Evolutionary conservation across 345 rosid species (phyloP).

Genomic region (Euclidium syriacum): DNA sequence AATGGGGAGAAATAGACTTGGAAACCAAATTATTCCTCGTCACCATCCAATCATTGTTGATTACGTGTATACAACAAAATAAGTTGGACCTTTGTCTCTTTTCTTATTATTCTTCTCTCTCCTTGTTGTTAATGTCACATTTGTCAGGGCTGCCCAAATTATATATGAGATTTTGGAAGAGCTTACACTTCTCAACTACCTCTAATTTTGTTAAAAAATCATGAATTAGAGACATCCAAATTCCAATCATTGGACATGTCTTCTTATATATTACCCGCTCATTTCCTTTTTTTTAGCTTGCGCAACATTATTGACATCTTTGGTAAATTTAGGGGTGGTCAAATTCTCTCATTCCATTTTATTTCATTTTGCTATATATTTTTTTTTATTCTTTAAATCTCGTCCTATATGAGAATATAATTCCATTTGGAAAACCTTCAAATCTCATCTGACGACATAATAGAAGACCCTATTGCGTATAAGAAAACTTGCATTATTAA

Average conservation of each 20-base stretch:
- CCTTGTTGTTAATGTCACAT: background rate
- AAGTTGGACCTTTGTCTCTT: slow-evolving; percentile 18
- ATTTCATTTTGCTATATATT: too few relatives aligned
- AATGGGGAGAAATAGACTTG: background rate
- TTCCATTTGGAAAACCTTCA: too few relatives aligned
- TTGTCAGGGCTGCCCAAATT: slow-evolving; percentile 9
- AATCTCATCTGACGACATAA: background rate
- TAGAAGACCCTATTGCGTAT: background rate
- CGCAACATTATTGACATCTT: too few relatives aligned
- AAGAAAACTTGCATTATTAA: background rate
- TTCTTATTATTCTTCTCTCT: slow-evolving; percentile 17
- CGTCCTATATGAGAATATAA: too few relatives aligned
- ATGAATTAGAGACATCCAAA: slow-evolving; percentile 22
- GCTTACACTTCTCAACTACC: background rate
- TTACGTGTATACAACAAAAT: slow-evolving; percentile 10
- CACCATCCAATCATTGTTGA: slow-evolving; percentile 24
- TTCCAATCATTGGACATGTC: slow-evolving; percentile 21
- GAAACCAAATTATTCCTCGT: slow-evolving; percentile 23
- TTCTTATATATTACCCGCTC: background rate
- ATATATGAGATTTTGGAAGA: background rate
- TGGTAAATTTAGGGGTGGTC: too few relatives aligned
- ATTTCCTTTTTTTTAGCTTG: background rate
- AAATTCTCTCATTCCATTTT: too few relatives aligned
- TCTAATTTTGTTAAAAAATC: background rate
- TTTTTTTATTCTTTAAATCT: too few relatives aligned